These are phyloP conservation scores for Coemansia sp. DNA, from an alignment of 192 early-diverging fungal species.

Conservation along the genomic window DNA sequence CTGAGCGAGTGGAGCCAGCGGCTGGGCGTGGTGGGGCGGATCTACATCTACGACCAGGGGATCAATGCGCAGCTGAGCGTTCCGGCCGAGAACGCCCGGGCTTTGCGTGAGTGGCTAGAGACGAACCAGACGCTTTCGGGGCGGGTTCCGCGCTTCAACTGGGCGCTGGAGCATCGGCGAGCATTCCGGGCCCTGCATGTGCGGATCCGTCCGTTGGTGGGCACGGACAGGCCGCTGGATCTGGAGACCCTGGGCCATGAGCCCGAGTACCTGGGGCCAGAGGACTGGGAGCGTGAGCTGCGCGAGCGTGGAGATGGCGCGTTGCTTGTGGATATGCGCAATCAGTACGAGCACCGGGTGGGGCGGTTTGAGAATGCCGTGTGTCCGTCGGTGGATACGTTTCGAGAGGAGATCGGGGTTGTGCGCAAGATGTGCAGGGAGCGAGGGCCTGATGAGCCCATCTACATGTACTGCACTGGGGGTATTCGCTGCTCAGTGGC, in stretches of 20 bases:
- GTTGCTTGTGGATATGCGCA: conserved; percentile 72
- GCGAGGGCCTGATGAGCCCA: conserved; percentile 52
- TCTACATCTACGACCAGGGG: conserved; percentile 67
- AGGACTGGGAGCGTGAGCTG: conserved; percentile 60
- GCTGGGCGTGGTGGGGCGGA: conserved; percentile 61
- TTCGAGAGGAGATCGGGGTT: conserved; percentile 58
- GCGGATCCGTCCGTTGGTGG: conserved; percentile 58
- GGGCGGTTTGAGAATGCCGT: conserved; percentile 66
- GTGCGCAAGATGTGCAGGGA: conserved; percentile 57
- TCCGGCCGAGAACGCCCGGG: conserved; percentile 47
- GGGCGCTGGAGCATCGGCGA: conserved; percentile 54
- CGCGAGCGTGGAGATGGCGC: conserved; percentile 8
- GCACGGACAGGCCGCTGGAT: conserved; percentile 49
- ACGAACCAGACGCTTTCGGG: conserved; percentile 23
- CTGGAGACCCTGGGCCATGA: conserved; percentile 55
- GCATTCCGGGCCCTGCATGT: conserved; percentile 66
- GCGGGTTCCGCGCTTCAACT: conserved; percentile 52
- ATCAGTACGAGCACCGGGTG: conserved; percentile 67
- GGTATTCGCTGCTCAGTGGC: conserved; percentile 78
- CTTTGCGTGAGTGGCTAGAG: conserved; percentile 54
- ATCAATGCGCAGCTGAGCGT: conserved; percentile 78
- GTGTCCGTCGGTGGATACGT: conserved; percentile 67
- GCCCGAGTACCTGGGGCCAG: conserved; percentile 62
- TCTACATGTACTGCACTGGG: conserved; percentile 82
- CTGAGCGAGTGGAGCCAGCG: conserved; percentile 27